Conservation (phyloP, 495 filamentous ascomycete genomes). For the Aspergillus kassunensis region DNA sequence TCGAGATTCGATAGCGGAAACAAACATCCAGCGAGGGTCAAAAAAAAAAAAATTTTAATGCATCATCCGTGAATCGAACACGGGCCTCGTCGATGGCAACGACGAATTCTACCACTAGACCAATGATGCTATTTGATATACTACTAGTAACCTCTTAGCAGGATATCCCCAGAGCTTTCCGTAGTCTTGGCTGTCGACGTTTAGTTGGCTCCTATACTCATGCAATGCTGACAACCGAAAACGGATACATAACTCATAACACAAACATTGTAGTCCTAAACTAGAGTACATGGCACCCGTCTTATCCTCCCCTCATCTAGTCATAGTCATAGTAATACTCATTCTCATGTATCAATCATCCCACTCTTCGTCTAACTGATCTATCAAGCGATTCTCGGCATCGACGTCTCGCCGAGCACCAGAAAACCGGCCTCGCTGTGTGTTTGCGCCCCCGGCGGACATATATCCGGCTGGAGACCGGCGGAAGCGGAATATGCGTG, state of each 20-base stretch:
- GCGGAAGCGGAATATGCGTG: slow-evolving; percentile 55
- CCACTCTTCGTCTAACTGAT: slow-evolving; percentile 93
- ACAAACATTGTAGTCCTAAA: no score
- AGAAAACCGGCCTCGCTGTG: slow-evolving; percentile 28
- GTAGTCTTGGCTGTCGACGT: neutral
- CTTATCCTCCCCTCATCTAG: no score
- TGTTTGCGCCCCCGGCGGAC: slow-evolving; percentile 34
- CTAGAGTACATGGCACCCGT: no score
- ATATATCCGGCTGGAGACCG: slow-evolving; percentile 52
- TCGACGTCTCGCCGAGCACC: slow-evolving; percentile 53
- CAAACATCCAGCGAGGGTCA: neutral
- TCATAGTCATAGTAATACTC: no score
- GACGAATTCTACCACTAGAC: slow-evolving; percentile 60
- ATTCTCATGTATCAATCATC: no score
- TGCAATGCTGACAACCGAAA: no score
- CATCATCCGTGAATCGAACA: slow-evolving; percentile 58
- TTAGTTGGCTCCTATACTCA: neutral
- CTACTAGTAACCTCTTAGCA: neutral
- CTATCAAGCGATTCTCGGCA: slow-evolving; percentile 89
- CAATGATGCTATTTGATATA: slow-evolving; percentile 42
- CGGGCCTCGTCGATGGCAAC: slow-evolving; percentile 58
- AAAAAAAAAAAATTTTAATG: slow-evolving; percentile 22
- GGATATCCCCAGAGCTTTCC: neutral
- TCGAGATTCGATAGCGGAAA: neutral
- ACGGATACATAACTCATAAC: no score